Evolutionary conservation across 2,329 filamentous ascomycete species (phyloP), one percentile per base, ranked within the genome.

Genomic region (Thelonectria rubi): DNA sequence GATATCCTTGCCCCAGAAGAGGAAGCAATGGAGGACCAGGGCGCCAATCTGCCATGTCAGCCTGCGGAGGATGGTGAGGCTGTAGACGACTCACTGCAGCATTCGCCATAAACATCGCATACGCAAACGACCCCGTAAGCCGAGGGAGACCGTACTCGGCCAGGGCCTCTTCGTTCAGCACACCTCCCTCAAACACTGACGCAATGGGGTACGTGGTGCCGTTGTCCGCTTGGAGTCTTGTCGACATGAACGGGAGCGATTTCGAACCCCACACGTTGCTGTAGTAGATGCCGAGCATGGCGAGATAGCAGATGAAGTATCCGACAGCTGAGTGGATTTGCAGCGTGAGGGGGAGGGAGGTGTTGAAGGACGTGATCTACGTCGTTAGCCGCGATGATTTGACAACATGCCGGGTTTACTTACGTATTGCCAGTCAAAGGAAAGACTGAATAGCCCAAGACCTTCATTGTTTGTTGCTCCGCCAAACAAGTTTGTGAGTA

Each of bases 1-100:
- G n/a, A 86, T 77, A 59, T 87, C 85, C 5, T 77, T 77, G 3
- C 84, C 82, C 82, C 83, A 87, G 68, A 88, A 87, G 5, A 86
- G 69, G 51, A 82, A 59, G 62, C 79, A 81, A 62, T 87, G 85
- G 3, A 77, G 70, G 26, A 86, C 75, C 21, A 87, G 69, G 5
- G 85, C 85, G 2, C 85, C 85, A 50, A 87, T 87, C 79, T 83
- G 60, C 2, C 8, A 21, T 2, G 15, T 60, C n/a, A 57, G 11
- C 2, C 47, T 30, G 0, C 5, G 2, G 12, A 12, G 12, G 1
- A 5, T 8, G 12, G 2, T 15, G 8, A 10, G 12, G 11, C 2
- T 2, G n/a, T 1, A 5, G 12, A 18, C 12, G 45, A 78, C 81
- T 71, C 74, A 83, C 81, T 32, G 84, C 83, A 63, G 82, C 81